A percentile compares a stretch with the other conserved stretches of the same genome.
Conservation (phyloP, 768 basidiomycete species). For the Rhizopogon rudus region DNA sequence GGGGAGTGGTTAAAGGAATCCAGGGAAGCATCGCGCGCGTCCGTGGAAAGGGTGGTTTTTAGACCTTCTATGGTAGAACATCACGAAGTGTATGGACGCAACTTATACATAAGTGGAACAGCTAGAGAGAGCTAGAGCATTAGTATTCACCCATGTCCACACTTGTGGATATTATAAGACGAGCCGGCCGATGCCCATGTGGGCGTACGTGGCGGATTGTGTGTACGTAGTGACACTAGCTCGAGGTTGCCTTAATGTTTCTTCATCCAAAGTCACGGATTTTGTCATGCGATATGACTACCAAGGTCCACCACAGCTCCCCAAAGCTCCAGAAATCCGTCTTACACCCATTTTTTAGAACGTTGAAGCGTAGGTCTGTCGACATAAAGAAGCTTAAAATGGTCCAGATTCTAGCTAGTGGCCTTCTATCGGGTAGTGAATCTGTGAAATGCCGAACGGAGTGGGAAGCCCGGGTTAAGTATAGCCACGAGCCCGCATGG, state of each 20-base stretch:
- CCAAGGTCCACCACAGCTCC: no score
- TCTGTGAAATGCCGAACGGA: conserved; percentile 15
- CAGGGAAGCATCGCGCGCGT: conserved; percentile 37
- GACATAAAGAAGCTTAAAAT: no score
- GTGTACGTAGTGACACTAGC: no score
- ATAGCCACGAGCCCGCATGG: conserved; percentile 28
- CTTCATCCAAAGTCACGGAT: neutral
- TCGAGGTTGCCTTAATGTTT: neutral
- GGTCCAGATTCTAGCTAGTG: no score
- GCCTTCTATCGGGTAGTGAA: no score
- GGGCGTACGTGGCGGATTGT: neutral
- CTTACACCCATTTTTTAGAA: no score
- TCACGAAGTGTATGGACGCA: neutral
- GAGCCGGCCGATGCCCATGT: neutral
- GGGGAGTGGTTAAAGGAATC: conserved; percentile 38
- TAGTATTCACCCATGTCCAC: neutral
- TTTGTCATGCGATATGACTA: no score
- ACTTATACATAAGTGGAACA: neutral
- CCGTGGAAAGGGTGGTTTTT: conserved; percentile 37
- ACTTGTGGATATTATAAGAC: neutral
- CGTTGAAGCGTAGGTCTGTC: no score
- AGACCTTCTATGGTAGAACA: neutral
- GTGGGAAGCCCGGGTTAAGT: conserved; percentile 31
- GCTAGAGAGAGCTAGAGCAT: neutral
- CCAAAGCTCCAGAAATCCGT: no score